A percentile compares a stretch with the other conserved stretches of the same genome.
Conservation (phyloP, 2,329 filamentous ascomycete genomes). For the Nemania bipapillata region DNA sequence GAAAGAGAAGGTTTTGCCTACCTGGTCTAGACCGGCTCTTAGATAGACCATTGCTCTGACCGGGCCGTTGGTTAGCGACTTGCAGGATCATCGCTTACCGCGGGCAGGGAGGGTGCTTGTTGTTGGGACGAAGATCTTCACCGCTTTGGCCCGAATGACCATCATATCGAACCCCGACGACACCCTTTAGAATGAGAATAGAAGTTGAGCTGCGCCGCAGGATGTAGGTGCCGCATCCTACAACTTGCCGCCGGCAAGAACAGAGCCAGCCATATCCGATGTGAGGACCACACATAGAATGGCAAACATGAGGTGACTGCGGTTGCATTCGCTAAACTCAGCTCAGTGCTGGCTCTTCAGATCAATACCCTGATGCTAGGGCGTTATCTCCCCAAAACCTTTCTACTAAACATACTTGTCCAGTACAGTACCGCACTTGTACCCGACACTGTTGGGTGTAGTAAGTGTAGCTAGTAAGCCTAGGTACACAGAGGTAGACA, state of each 20-base stretch:
- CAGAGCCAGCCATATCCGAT: neutral
- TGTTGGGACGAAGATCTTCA: slow-evolving; percentile 21
- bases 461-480: slow-evolving; percentile 26
- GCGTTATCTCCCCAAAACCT: too few species aligned
- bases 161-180: slow-evolving; percentile 2
- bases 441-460: neutral
- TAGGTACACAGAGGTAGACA: neutral
- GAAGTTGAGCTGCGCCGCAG: neutral
- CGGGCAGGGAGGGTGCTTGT: neutral
- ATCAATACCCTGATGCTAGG: too few species aligned
- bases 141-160: slow-evolving; percentile 14
- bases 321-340: slow-evolving; percentile 12
- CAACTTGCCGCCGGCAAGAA: slow-evolving; percentile 32
- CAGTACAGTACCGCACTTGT: too few species aligned
- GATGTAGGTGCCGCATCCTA: neutral
- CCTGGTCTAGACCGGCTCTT: too few species aligned
- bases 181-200: slow-evolving; percentile 2
- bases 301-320: neutral
- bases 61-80: neutral
- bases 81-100: slow-evolving; percentile 12
- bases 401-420: too few species aligned
- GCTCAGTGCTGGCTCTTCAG: neutral
- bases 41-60: neutral
- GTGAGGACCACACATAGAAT: neutral
- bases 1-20: neutral